Conservation (phyloP, 352 stramenopile genomes). For the Phytophthora tentaculata region DNA sequence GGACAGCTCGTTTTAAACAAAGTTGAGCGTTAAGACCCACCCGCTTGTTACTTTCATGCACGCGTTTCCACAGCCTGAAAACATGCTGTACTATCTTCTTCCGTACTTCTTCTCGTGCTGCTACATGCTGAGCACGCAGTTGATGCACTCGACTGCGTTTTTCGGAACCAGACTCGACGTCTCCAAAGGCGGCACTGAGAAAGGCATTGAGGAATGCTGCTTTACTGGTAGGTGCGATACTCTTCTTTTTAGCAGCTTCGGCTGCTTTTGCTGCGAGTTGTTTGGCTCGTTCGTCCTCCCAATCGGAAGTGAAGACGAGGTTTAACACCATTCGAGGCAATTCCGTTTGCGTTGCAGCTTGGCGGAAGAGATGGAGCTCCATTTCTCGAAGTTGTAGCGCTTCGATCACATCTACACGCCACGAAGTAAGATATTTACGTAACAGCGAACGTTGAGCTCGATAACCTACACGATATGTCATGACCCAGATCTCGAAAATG, state of each 20-base stretch:
- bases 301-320: slow-evolving; percentile 68
- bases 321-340: slow-evolving; percentile 72
- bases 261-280: slow-evolving; percentile 18
- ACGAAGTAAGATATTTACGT: slow-evolving; percentile 53
- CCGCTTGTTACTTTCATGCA: slow-evolving; percentile 52
- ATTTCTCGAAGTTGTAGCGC: slow-evolving; percentile 57
- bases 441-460: slow-evolving; percentile 38
- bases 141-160: slow-evolving; percentile 41
- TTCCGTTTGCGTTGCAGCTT: slow-evolving; percentile 52
- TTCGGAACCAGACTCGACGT: slow-evolving; percentile 40
- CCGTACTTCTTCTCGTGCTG: slow-evolving; percentile 52
- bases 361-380: slow-evolving; percentile 67
- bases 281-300: slow-evolving; percentile 41
- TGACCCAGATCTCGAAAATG: slow-evolving; percentile 59
- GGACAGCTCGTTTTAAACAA: slow-evolving; percentile 71
- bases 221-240: slow-evolving; percentile 12
- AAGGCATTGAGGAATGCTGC: slow-evolving; percentile 44
- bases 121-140: slow-evolving; percentile 45
- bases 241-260: slow-evolving; percentile 21
- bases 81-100: slow-evolving; percentile 75
- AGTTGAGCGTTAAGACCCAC: slow-evolving; percentile 70
- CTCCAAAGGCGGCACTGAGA: slow-evolving; percentile 61
- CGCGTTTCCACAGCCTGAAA: slow-evolving; percentile 69
- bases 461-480: slow-evolving; percentile 46
- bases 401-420: slow-evolving; percentile 52